Evolutionary conservation across 805 yeast genomes (phyloP).

Genomic region (Barnettozyma botsteinii): DNA sequence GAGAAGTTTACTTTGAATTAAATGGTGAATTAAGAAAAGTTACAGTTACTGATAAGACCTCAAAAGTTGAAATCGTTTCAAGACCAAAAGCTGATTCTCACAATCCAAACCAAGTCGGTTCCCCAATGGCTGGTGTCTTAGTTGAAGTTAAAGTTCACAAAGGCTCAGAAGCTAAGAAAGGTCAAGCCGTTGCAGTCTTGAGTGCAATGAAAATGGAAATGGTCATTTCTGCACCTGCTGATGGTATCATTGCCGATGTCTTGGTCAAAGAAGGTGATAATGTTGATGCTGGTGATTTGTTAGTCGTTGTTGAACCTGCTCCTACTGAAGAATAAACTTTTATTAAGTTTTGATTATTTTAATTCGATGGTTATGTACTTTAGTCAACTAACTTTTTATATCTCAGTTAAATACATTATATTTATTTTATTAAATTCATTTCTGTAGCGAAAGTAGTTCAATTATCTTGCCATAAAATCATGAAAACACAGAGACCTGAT

Average conservation of each 20-base stretch:
- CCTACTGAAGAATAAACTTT: constrained; percentile 2
- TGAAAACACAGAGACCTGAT: too few species aligned
- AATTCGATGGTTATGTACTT: background rate
- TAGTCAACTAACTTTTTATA: too few species aligned
- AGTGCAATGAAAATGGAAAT: constrained; percentile 99
- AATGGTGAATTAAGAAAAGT: constrained; percentile 98
- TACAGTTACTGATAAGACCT: constrained; percentile 80
- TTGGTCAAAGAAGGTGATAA: constrained; percentile 85
- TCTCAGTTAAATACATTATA: too few species aligned
- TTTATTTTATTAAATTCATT: too few species aligned
- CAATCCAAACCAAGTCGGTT: constrained; percentile 89
- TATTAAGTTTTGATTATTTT: background rate
- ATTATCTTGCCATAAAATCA: too few species aligned
- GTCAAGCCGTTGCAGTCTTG: constrained; percentile 89
- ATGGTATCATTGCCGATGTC: constrained; percentile 77
- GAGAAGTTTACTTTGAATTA: constrained; percentile 96
- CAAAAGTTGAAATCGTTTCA: constrained; percentile 76
- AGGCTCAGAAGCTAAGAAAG: constrained; percentile 89
- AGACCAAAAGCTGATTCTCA: constrained; percentile 88
- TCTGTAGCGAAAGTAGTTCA: too few species aligned
- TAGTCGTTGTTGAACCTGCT: constrained; percentile 47
- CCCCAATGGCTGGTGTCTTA: constrained; percentile 99
- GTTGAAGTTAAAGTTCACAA: constrained; percentile 89
- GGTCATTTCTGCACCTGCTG: constrained; percentile 89
- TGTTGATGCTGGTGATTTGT: constrained; percentile 89